Evolutionary conservation across 768 basidiomycete genomes (phyloP).

Genomic region (Cyclocybe aegerita): DNA sequence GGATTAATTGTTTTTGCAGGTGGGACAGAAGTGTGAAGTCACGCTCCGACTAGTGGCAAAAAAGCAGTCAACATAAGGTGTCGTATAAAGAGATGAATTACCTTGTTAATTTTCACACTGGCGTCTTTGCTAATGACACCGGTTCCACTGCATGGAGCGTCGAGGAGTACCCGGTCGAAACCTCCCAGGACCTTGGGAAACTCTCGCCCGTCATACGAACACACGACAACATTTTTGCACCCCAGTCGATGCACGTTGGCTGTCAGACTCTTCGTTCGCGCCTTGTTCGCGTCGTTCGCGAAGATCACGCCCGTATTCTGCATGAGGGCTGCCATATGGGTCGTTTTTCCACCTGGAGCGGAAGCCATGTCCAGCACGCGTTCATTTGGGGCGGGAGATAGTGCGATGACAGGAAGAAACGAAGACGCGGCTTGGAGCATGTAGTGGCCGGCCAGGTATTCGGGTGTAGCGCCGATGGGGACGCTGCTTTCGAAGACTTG

Average conservation of each 20-base stretch:
- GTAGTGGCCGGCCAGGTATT: conserved; percentile 98
- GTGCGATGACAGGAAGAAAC: conserved; percentile 97
- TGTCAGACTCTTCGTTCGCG: conserved; percentile 91
- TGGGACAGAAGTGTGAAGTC: conserved; percentile 97
- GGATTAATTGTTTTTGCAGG: conserved; percentile 95
- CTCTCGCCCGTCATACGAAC: conserved; percentile 95
- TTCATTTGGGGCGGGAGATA: conserved; percentile 89
- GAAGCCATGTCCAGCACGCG: conserved; percentile 98
- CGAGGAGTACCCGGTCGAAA: conserved; percentile 94
- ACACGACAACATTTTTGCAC: conserved; percentile 97
- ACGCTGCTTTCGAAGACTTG: conserved; percentile 97
- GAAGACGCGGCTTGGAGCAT: conserved; percentile 99
- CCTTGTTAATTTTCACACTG: conserved; percentile 98
- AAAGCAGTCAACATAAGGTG: conserved; percentile 7
- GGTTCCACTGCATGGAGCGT: conserved; percentile 97
- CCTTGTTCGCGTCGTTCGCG: conserved; percentile 95
- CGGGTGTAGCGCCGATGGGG: conserved; percentile 96
- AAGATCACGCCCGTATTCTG: conserved; percentile 98
- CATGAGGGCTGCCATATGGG: conserved; percentile 94
- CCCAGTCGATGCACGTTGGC: conserved; percentile 97
- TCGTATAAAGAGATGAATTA: conserved; percentile 28
- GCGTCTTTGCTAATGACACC: conserved; percentile 98
- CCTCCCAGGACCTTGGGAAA: conserved; percentile 99
- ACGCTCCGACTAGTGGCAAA: conserved; percentile 68
- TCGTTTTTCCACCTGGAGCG: conserved; percentile 97